phyloP scores from a whole-genome alignment of 805 yeast genomes.

The Myxozyma nipponensis region DNA sequence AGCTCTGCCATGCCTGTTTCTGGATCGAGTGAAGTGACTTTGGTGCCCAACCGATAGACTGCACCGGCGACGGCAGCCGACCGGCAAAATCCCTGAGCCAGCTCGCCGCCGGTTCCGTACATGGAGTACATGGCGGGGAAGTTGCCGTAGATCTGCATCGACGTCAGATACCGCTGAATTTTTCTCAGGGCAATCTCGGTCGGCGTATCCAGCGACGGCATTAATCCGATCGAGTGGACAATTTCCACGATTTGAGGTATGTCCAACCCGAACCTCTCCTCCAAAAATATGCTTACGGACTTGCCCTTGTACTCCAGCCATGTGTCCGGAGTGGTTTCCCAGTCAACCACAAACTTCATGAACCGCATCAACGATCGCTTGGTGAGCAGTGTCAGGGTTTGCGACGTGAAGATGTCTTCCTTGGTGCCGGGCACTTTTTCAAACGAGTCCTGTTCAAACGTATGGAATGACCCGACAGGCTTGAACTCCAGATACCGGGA shows the following conservation, averaged over 20 bases:
- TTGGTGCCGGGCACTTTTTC: constrained; percentile 82
- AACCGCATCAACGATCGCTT: constrained; percentile 88
- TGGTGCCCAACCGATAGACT: constrained; percentile 77
- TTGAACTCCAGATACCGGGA: constrained; percentile 90
- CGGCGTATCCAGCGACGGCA: constrained; percentile 54
- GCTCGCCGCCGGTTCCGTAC: constrained; percentile 94
- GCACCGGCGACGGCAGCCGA: constrained; percentile 98
- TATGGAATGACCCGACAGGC: constrained; percentile 81
- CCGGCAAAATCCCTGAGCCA: constrained; percentile 94
- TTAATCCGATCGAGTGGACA: constrained; percentile 79
- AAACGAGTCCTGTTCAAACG: constrained; percentile 88
- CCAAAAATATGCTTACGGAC: constrained; percentile 58
- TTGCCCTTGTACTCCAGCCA: constrained; percentile 55
- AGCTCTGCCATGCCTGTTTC: constrained; percentile 56
- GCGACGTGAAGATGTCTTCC: constrained; percentile 91
- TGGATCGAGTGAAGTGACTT: constrained; percentile 62
- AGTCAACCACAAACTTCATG: constrained; percentile 76
- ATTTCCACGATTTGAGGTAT: constrained; percentile 76
- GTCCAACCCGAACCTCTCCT: constrained; percentile 64
- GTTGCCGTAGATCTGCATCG: constrained; percentile 88
- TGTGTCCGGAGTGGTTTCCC: constrained; percentile 55
- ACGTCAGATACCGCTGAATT: constrained; percentile 74
- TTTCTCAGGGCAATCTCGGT: constrained; percentile 75
- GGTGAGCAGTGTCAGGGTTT: constrained; percentile 64
- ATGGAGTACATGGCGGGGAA: constrained; percentile 90